A percentile compares a stretch with the other conserved stretches of the same genome.
phyloP scores from a whole-genome alignment of 164 flowering plant genomes.

The Kingdonia uniflora region DNA sequence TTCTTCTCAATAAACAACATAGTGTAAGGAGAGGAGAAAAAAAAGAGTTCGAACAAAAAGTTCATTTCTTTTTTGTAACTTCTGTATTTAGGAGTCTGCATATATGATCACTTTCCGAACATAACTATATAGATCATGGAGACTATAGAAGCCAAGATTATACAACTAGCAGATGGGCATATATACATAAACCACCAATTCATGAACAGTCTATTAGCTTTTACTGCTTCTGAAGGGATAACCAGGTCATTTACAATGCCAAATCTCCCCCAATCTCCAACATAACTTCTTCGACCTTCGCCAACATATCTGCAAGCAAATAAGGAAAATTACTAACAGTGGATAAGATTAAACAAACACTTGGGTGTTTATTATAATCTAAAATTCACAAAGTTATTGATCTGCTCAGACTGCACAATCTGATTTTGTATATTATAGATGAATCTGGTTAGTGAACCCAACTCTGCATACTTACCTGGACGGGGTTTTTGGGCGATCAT shows the following conservation, averaged over 20 bases:
- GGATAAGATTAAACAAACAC: background rate
- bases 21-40: no score
- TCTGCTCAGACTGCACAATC: background rate
- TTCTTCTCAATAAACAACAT: no score
- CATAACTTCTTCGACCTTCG: slow-evolving; percentile 49
- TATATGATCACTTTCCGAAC: no score
- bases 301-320: slow-evolving; percentile 37
- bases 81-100: no score
- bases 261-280: slow-evolving; percentile 40
- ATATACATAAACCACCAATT: background rate
- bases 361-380: no score
- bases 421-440: background rate
- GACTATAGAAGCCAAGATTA: no score
- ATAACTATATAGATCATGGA: no score
- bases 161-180: background rate
- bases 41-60: no score
- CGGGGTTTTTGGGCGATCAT: no score
- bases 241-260: slow-evolving; percentile 8
- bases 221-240: background rate
- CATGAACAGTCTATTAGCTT: background rate
- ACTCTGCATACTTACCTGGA: no score
- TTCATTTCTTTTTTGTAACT: no score
- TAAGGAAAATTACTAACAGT: background rate
- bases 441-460: no score
- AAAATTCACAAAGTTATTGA: background rate